Conservation (phyloP, 192 early-diverging fungal genomes). For the Allomyces macrogynus region DNA sequence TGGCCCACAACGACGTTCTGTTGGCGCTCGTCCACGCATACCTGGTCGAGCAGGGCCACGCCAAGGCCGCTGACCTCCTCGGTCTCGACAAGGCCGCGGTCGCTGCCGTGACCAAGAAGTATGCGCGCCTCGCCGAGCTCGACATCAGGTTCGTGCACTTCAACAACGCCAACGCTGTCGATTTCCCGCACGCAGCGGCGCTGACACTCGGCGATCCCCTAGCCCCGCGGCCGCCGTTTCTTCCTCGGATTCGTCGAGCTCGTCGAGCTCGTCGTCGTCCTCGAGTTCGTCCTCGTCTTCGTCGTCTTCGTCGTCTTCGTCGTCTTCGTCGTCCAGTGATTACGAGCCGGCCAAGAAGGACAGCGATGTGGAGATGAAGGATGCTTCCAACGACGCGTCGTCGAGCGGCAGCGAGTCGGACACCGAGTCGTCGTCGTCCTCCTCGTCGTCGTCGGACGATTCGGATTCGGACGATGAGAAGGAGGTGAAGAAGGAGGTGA, state of each 20-base stretch:
- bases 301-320: background rate
- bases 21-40: background rate
- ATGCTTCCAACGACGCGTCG: background rate
- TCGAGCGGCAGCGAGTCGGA: background rate
- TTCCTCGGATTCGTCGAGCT: background rate
- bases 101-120: background rate
- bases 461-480: conserved; percentile 5
- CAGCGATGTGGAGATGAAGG: too few species aligned
- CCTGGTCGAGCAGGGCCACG: background rate
- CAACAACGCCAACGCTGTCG: background rate
- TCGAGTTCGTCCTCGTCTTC: background rate
- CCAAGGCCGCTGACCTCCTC: background rate
- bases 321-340: background rate
- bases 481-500: conserved; percentile 6
- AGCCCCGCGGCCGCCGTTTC: background rate
- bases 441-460: background rate
- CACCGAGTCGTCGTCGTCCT: background rate
- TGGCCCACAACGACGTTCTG: background rate
- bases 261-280: background rate
- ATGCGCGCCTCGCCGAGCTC: background rate
- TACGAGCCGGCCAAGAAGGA: background rate
- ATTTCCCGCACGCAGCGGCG: background rate
- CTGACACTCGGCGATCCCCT: background rate
- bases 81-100: background rate
- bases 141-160: background rate